These are phyloP conservation scores for Schoenoplectus tabernaemontani DNA, from an alignment of 202 grass and related monocot genomes.

Conservation along the genomic window DNA sequence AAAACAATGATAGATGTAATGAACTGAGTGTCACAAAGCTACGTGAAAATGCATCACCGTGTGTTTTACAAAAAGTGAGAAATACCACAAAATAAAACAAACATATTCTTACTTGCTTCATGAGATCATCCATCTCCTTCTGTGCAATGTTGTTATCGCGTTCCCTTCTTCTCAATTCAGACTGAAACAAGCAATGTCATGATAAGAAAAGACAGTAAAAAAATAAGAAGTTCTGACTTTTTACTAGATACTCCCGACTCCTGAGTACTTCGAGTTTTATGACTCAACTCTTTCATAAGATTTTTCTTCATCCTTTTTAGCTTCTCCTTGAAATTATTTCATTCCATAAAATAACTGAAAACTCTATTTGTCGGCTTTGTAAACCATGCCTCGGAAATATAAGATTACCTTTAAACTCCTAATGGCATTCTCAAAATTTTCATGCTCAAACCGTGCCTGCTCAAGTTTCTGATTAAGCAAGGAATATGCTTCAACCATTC, in stretches of 20 bases:
- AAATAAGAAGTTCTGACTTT: background rate
- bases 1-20: no score
- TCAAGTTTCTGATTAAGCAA: conserved; percentile 95
- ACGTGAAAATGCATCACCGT: no score
- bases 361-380: background rate
- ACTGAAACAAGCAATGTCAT: conserved; percentile 60
- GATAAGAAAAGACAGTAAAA: conserved; percentile 27
- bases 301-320: background rate
- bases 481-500: conserved; percentile 82
- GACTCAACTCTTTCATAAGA: background rate
- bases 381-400: background rate
- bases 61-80: conserved; percentile 11
- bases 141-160: conserved; percentile 64
- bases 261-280: background rate
- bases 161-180: conserved; percentile 63
- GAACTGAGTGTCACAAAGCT: no score
- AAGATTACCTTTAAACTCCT: conserved; percentile 72
- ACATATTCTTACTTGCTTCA: conserved; percentile 75
- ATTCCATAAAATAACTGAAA: background rate
- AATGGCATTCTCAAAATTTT: conserved; percentile 85
- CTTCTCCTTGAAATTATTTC: no score
- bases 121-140: conserved; percentile 74
- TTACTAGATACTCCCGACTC: background rate
- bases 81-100: background rate
- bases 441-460: conserved; percentile 79